Base-by-base conservation (phyloP, 2,329 filamentous ascomycete genomes). In the Sporothrix phasma region DNA sequence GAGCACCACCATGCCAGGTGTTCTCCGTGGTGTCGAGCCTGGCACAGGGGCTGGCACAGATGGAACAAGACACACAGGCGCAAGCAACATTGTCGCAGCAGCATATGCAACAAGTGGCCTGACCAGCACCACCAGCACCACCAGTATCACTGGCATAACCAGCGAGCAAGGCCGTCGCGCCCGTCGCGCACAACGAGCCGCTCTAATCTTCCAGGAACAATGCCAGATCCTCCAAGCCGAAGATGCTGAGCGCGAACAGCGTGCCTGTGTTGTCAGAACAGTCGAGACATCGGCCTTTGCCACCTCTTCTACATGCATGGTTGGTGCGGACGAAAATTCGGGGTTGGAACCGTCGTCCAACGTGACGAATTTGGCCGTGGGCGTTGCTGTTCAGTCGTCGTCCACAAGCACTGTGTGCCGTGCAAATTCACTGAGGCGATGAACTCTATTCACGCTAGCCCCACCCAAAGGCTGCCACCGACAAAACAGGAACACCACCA, bases 131-230 rank as follows among this genome's bases (percentile, higher is more conserved):
- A 63, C 17, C 17, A 31, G 39, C 29, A n/a, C n/a, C n/a, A n/a
- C n/a, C n/a, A n/a, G n/a, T n/a, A n/a, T n/a, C n/a, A n/a, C 26
- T 3, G 58, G 19, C 8, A 31, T 17, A 3, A 63, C 17, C 17
- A 31, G 39, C 29, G 66, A 65, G 3, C 46, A 66, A 22, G 62
- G 4, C 24, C 65, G 67, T 5, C 66, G 67, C 8, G 64, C 65
- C 11, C 67, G 67, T 8, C 66, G 67, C 5, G 66, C 66, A 26
- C 64, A 69, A 49, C 66, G 67, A 11, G 67, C 67, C 15, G 61
- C 60, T 19, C 19, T 64, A 37, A 66, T 67, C 24, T 69, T 65
- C 49, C 64, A 64, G 13, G 67, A 69, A 26, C 66, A 67, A 53
- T 56, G 63, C 8, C 63, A 66, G 41, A 54, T 60, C 13, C 64